Evolutionary conservation across 306 rosid species (phyloP).

Genomic region (Cicer judaicum): DNA sequence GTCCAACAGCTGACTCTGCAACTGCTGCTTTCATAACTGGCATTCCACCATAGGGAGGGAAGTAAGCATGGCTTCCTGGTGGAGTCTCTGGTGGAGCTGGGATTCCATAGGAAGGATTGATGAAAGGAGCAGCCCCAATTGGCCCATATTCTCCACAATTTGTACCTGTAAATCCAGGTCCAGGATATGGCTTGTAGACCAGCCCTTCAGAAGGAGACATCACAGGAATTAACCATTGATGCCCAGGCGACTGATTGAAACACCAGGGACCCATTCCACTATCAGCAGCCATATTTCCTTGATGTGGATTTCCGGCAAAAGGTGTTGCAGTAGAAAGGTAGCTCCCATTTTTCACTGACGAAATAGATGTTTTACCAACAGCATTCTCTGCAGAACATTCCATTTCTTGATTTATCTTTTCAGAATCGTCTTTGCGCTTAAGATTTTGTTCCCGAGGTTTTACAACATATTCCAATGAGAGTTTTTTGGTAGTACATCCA

Average conservation of each 20-base stretch:
- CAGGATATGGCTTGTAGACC: slow-evolving; percentile 85
- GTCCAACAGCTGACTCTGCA: slow-evolving; percentile 69
- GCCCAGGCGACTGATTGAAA: slow-evolving; percentile 76
- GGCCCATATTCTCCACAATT: slow-evolving; percentile 76
- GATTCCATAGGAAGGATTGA: slow-evolving; percentile 68
- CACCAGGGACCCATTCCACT: slow-evolving; percentile 68
- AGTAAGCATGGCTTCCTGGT: slow-evolving; percentile 62
- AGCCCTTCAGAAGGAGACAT: slow-evolving; percentile 95
- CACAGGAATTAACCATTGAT: slow-evolving; percentile 88
- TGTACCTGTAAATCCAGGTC: slow-evolving; percentile 67
- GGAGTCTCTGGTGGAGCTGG: slow-evolving; percentile 57
- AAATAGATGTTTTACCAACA: slow-evolving; percentile 69
- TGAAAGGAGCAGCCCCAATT: slow-evolving; percentile 58
- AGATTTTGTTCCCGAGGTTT: slow-evolving; percentile 49
- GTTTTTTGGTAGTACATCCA: slow-evolving; percentile 60
- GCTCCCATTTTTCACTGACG: slow-evolving; percentile 58
- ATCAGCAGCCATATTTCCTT: slow-evolving; percentile 52
- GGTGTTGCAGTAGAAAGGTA: slow-evolving; percentile 64
- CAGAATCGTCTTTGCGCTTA: slow-evolving; percentile 60
- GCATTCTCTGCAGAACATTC: slow-evolving; percentile 92
- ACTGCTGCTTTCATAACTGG: slow-evolving; percentile 56
- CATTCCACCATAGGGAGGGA: slow-evolving; percentile 77
- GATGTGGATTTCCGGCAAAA: slow-evolving; percentile 57
- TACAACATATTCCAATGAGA: slow-evolving; percentile 54
- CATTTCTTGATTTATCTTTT: slow-evolving; percentile 64